These are phyloP conservation scores for Neurospora sp. DNA, from an alignment of 495 filamentous ascomycete genomes.

Conservation along the genomic window DNA sequence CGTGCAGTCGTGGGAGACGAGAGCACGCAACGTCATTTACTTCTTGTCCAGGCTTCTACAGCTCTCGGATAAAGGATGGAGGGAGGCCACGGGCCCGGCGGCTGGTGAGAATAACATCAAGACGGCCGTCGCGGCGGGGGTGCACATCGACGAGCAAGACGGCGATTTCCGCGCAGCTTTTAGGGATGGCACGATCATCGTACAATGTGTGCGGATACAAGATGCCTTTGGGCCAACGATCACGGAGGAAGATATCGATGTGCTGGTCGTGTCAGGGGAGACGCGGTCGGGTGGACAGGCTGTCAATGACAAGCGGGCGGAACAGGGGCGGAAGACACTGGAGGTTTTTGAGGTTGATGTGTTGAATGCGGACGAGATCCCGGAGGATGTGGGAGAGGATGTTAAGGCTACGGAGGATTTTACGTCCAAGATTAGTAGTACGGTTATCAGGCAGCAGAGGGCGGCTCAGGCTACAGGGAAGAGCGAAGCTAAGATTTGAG, in stretches of 20 bases:
- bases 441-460: constrained; percentile 44
- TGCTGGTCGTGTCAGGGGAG: constrained; percentile 82
- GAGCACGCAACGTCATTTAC: constrained; percentile 53
- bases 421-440: constrained; percentile 83
- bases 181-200: constrained; percentile 31
- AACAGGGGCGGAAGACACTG: constrained; percentile 66
- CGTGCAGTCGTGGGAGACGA: constrained; percentile 66
- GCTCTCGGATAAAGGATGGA: constrained; percentile 30
- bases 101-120: not conserved
- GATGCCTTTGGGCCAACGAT: constrained; percentile 90
- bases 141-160: constrained; percentile 16
- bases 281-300: constrained; percentile 73
- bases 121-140: not conserved
- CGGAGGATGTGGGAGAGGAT: constrained; percentile 21
- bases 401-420: constrained; percentile 44
- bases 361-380: constrained; percentile 56
- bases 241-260: constrained; percentile 67
- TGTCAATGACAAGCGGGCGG: constrained; percentile 68
- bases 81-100: constrained; percentile 8
- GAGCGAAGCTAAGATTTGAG: not conserved
- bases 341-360: constrained; percentile 91
- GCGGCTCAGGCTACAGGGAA: constrained; percentile 13
- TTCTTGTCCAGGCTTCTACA: constrained; percentile 68
- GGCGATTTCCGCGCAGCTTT: constrained; percentile 34
- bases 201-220: constrained; percentile 74